These are phyloP conservation scores for Glaciozyma antarctica DNA, from an alignment of 768 basidiomycete species.

Conservation along the genomic window DNA sequence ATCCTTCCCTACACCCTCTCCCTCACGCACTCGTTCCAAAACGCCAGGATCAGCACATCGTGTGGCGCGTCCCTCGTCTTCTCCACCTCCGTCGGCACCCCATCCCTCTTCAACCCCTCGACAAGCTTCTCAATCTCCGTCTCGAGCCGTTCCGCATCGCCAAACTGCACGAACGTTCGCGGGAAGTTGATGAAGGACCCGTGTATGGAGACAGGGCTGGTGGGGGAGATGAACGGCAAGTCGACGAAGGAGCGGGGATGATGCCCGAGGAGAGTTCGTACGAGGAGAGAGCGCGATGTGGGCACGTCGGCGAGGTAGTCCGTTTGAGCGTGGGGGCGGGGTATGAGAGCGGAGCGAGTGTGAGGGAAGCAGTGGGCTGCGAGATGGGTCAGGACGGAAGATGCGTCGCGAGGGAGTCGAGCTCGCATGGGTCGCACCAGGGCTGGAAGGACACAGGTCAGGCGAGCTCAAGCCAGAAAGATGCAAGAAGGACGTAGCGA, in stretches of 20 bases:
- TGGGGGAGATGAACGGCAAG: conserved; percentile 25
- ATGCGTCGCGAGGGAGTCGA: neutral
- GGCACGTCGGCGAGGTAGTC: conserved; percentile 31
- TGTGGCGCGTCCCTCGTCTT: conserved; percentile 24
- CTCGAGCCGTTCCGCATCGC: conserved; percentile 26
- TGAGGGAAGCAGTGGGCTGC: conserved; percentile 22
- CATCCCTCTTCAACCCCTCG: conserved; percentile 9
- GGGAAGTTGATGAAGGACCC: conserved; percentile 22
- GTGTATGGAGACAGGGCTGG: conserved; percentile 4
- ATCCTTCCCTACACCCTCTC: neutral
- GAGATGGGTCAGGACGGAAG: neutral
- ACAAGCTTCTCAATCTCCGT: conserved; percentile 25
- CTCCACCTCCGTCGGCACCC: conserved; percentile 13
- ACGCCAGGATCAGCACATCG: conserved; percentile 24
- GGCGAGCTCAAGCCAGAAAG: neutral
- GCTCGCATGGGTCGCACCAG: conserved; percentile 15
- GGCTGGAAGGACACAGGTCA: neutral
- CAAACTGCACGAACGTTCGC: conserved; percentile 25
- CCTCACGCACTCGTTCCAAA: conserved; percentile 23
- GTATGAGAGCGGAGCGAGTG: conserved; percentile 13
- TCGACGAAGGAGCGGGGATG: conserved; percentile 20
- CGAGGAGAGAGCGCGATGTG: conserved; percentile 19
- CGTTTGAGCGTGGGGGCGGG: conserved; percentile 20
- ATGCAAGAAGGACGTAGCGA: conserved; percentile 2
- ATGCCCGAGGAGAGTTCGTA: conserved; percentile 22